These are phyloP conservation scores for Salix dunnii DNA, from an alignment of 345 rosid species.

Conservation along the genomic window DNA sequence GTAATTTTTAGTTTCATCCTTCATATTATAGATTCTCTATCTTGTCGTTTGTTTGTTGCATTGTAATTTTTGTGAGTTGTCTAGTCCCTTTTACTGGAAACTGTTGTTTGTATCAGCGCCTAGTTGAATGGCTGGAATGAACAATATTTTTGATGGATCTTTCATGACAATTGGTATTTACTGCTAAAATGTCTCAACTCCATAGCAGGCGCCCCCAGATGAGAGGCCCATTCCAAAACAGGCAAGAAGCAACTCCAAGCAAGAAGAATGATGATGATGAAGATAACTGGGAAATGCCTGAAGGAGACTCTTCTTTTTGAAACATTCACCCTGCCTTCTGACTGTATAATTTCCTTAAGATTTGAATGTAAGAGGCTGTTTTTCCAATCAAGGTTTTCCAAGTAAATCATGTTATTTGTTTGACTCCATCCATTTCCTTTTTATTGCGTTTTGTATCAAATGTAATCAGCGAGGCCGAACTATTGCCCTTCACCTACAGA, in stretches of 20 bases:
- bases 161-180: background rate
- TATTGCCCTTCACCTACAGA: background rate
- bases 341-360: slow-evolving; percentile 10
- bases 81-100: background rate
- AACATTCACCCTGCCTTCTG: slow-evolving; percentile 11
- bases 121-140: background rate
- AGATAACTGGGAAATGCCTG: slow-evolving; percentile 91
- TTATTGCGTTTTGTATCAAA: slow-evolving; percentile 12
- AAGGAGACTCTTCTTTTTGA: slow-evolving; percentile 50
- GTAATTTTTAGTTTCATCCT: background rate
- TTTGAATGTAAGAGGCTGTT: slow-evolving; percentile 19
- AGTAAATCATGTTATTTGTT: slow-evolving; percentile 16
- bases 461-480: background rate
- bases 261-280: slow-evolving; percentile 56
- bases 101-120: background rate
- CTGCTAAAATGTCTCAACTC: background rate
- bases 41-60: background rate
- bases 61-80: background rate
- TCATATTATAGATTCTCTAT: background rate
- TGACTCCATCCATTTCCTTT: slow-evolving; percentile 7
- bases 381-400: slow-evolving; percentile 23
- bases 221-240: slow-evolving; percentile 35
- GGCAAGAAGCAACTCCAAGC: slow-evolving; percentile 31
- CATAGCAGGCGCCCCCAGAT: slow-evolving; percentile 45
- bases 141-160: background rate